Percentiles rank a stretch among this genome's conserved stretches.
Evolutionary conservation across 345 rosid genomes (phyloP).

Genomic region (Eucalyptus paniculata): DNA sequence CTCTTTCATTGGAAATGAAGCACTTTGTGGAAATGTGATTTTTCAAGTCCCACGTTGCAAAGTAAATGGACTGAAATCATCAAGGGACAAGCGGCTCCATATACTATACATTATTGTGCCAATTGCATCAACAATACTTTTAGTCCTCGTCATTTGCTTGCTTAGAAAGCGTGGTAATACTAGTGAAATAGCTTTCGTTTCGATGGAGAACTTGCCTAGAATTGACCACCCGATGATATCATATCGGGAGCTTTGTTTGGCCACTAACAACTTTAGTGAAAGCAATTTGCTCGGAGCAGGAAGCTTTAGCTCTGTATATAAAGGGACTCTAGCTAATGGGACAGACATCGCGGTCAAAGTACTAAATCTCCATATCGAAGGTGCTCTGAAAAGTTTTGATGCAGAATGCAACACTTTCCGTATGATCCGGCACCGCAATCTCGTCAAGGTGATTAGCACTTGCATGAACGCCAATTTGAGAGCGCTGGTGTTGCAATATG

Average conservation of each 20-base stretch:
- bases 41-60: too few relatives aligned
- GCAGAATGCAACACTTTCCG: not conserved
- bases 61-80: too few relatives aligned
- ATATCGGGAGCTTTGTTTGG: not conserved
- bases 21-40: too few relatives aligned
- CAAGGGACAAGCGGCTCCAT: too few relatives aligned
- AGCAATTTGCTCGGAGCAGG: not conserved
- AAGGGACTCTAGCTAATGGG: not conserved
- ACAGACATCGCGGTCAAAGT: not conserved
- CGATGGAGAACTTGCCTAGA: too few relatives aligned
- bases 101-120: too few relatives aligned
- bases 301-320: not conserved
- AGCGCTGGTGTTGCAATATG: not conserved
- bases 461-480: not conserved
- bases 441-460: not conserved
- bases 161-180: not conserved
- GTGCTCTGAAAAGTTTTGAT: not conserved
- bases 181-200: rapidly evolving
- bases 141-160: too few relatives aligned
- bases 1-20: too few relatives aligned
- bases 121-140: rapidly evolving
- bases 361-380: not conserved
- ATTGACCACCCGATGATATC: not conserved
- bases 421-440: not conserved
- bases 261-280: not conserved